phyloP scores from a whole-genome alignment of 2,329 filamentous ascomycete genomes.

The Drechslerella stenobrocha region DNA sequence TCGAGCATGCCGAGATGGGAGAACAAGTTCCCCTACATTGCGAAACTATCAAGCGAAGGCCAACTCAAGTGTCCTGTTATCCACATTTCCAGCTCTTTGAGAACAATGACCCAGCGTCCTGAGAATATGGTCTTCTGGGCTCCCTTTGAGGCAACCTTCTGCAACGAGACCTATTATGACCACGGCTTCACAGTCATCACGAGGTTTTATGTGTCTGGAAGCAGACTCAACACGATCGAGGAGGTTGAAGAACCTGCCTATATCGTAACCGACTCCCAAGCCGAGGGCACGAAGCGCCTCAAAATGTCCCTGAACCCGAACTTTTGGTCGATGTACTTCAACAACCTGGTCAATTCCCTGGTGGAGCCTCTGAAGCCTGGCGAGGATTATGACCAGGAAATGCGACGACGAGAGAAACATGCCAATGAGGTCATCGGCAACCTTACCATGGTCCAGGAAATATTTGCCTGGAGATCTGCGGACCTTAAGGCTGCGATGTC shows the following conservation, averaged over 20 bases:
- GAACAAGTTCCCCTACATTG: constrained; percentile 51
- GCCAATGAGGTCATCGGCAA: constrained; percentile 50
- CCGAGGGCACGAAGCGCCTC: constrained; percentile 40
- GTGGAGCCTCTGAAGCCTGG: constrained; percentile 30
- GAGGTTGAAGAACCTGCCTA: constrained; percentile 42
- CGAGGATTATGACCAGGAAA: constrained; percentile 41
- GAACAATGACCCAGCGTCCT: constrained; percentile 48
- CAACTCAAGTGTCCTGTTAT: constrained; percentile 50
- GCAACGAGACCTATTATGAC: constrained; percentile 43
- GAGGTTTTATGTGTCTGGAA: constrained; percentile 43
- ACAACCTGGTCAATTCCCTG: constrained; percentile 35
- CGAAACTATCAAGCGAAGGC: constrained; percentile 48
- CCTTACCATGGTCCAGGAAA: constrained; percentile 52
- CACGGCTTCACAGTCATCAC: constrained; percentile 48
- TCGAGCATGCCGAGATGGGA: constrained; percentile 51
- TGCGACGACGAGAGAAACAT: constrained; percentile 50
- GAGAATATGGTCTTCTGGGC: constrained; percentile 48
- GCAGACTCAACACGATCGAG: constrained; percentile 31
- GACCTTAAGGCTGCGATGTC: constrained; percentile 45
- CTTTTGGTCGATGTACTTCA: constrained; percentile 47
- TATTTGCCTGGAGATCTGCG: constrained; percentile 49
- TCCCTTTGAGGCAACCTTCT: constrained; percentile 43
- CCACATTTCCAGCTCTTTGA: constrained; percentile 51
- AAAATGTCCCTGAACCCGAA: constrained; percentile 46
- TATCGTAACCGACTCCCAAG: constrained; percentile 44